A percentile compares a stretch with the other conserved stretches of the same genome.
Conservation (phyloP, 2,329 filamentous ascomycete species). For the Gaeumannomyces tritici region DNA sequence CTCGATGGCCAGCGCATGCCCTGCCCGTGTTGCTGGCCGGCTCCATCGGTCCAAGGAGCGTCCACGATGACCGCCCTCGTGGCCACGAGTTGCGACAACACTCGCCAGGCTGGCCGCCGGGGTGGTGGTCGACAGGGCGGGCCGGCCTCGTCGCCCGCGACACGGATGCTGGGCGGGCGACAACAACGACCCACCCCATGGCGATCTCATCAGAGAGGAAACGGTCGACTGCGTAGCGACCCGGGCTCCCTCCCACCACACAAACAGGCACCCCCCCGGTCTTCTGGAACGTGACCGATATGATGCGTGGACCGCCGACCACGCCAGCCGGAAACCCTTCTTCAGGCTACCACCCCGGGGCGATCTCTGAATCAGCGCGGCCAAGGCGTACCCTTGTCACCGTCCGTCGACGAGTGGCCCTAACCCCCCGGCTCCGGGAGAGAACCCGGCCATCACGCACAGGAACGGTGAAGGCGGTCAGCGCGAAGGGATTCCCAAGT, state of each 20-base stretch:
- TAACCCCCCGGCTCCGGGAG: background rate
- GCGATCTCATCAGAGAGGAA: background rate
- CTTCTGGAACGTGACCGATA: background rate
- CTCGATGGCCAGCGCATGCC: background rate
- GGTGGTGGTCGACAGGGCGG: too few relatives aligned
- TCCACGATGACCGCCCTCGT: background rate
- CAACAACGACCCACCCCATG: too few relatives aligned
- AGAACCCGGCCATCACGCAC: background rate
- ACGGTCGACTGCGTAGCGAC: background rate
- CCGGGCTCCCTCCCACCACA: background rate
- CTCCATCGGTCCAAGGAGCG: background rate
- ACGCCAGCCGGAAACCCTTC: background rate
- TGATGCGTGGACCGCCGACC: background rate
- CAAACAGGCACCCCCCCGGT: background rate
- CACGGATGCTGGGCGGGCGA: background rate
- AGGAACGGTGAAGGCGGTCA: background rate
- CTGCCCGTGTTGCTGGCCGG: background rate
- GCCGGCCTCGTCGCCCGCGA: too few relatives aligned
- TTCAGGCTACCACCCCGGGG: background rate
- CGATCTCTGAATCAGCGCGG: background rate
- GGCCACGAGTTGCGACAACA: background rate
- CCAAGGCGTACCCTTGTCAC: background rate
- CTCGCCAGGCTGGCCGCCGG: background rate
- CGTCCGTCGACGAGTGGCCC: too few relatives aligned
- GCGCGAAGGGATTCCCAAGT: background rate